Percentiles rank a stretch among this genome's conserved stretches.
phyloP scores from a whole-genome alignment of 495 filamentous ascomycete species.

The Trichoderma gamsii region DNA sequence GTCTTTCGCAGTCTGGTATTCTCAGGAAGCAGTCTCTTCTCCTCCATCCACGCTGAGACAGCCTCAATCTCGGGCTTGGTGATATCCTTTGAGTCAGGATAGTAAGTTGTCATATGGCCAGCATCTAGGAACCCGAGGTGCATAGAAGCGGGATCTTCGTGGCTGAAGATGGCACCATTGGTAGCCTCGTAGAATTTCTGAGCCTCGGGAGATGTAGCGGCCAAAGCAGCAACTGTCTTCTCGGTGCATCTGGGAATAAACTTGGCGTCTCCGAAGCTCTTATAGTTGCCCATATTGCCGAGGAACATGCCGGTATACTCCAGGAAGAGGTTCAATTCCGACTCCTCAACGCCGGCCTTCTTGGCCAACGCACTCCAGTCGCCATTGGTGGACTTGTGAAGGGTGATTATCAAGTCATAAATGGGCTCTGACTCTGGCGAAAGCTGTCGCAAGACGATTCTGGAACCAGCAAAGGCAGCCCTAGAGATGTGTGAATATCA shows the following conservation, averaged over 20 bases:
- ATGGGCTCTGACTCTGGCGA: constrained; percentile 87
- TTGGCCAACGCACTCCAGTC: constrained; percentile 69
- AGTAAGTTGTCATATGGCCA: constrained; percentile 87
- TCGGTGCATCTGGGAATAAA: constrained; percentile 76
- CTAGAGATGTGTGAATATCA: constrained; percentile 35
- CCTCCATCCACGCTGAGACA: constrained; percentile 65
- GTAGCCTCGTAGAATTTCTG: constrained; percentile 61
- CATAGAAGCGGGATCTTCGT: constrained; percentile 59
- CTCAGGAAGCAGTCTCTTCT: constrained; percentile 66
- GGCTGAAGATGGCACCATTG: constrained; percentile 68
- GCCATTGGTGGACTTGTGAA: constrained; percentile 66
- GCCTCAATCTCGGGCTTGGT: constrained; percentile 76
- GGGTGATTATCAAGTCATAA: constrained; percentile 80
- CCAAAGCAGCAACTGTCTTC: constrained; percentile 64
- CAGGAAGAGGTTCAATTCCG: constrained; percentile 68
- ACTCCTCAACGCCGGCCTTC: constrained; percentile 62
- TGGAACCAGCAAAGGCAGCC: constrained; percentile 76
- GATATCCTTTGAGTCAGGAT: constrained; percentile 80
- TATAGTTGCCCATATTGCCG: constrained; percentile 91
- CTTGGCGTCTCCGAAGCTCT: constrained; percentile 91
- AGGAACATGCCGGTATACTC: constrained; percentile 86
- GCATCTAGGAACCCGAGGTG: constrained; percentile 79
- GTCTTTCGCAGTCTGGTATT: constrained; percentile 85
- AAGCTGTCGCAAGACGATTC: constrained; percentile 80
- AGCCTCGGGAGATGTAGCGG: constrained; percentile 53